Base-by-base conservation (phyloP, 2,329 filamentous ascomycete genomes). In the Cladosporium velox region DNA sequence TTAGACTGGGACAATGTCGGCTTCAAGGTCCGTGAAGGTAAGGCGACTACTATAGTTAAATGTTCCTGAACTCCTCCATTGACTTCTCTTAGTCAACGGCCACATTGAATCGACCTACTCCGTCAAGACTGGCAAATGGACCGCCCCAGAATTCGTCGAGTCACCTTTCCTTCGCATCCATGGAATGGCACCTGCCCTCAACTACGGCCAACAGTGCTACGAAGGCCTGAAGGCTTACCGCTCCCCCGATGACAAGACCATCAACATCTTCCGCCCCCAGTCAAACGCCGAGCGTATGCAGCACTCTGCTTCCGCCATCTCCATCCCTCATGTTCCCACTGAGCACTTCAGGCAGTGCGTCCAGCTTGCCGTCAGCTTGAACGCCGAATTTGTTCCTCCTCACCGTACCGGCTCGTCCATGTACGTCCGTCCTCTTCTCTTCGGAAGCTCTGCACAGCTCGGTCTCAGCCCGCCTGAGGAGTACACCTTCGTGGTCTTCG, bases 151-250 rank as follows among this genome's bases (percentile, higher is more conserved):
- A 69, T 96, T 96, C 80, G 88, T 97, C 68, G 80, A 87, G 67
- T 91, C 94, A 73, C 94, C 94, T 7, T 93, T 86, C 82, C 87
- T 98, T 73, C 89, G 89, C 71, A 88, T 98, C 76, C 94, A 98
- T 80, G 95, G 94, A 79, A 95, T 99, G 91, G 90, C 93, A 0
- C 93, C 95, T 0, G 94, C 88, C 52, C 87, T 98, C 70, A 99
- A 99, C 85, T 99, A 99, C 79, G 93, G 94, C 66, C 93, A 97
- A 77, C 95, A 98, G 82, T 94, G 92, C 74, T 99, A 96, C 83
- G 95, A 99, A 79, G 95, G 95, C n/a, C 88, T 98, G 77, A 98
- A 98, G 80, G 93, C 94, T 65, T 97, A 97, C 86, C 92, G 94
- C 69, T 83, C 85, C 2, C 91, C 92, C 21, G 82, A 85, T 66